These are phyloP conservation scores for Claviceps fusiformis DNA, from an alignment of 2,329 filamentous ascomycete genomes.

Conservation along the genomic window DNA sequence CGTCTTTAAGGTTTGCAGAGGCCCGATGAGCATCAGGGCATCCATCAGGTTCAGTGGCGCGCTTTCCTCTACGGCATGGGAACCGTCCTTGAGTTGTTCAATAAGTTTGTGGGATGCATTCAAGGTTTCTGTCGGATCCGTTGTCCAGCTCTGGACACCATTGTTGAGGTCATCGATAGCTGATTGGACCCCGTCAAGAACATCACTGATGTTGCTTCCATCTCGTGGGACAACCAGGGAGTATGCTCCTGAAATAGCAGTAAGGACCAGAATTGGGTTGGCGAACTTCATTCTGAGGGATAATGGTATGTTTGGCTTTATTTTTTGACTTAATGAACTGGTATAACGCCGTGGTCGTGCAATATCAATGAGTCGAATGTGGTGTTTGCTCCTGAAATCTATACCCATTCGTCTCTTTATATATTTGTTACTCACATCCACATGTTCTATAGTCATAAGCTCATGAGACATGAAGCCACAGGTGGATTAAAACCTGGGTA, in stretches of 20 bases:
- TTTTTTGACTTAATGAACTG: too few relatives aligned
- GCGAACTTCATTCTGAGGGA: conserved; percentile 4
- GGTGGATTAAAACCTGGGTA: too few relatives aligned
- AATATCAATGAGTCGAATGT: neutral
- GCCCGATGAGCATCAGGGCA: neutral
- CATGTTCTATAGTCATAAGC: neutral
- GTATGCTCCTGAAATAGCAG: conserved; percentile 1
- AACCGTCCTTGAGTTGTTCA: neutral
- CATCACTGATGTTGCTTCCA: neutral
- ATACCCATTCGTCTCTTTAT: neutral
- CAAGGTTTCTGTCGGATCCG: neutral
- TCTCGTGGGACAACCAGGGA: conserved; percentile 1
- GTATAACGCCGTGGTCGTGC: neutral
- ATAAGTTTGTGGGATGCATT: neutral
- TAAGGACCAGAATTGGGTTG: neutral
- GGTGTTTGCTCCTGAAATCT: neutral
- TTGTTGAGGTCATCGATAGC: neutral
- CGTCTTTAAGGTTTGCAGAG: conserved; percentile 1
- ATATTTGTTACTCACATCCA: neutral
- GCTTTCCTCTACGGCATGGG: neutral
- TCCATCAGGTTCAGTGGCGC: neutral
- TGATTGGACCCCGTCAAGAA: conserved; percentile 1
- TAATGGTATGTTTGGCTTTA: neutral
- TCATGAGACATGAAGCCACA: neutral
- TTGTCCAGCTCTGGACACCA: neutral